A percentile compares a stretch with the other conserved stretches of the same genome.
These are phyloP conservation scores for Metarhizium rileyi DNA, from an alignment of 2,329 filamentous ascomycete species.

Conservation along the genomic window DNA sequence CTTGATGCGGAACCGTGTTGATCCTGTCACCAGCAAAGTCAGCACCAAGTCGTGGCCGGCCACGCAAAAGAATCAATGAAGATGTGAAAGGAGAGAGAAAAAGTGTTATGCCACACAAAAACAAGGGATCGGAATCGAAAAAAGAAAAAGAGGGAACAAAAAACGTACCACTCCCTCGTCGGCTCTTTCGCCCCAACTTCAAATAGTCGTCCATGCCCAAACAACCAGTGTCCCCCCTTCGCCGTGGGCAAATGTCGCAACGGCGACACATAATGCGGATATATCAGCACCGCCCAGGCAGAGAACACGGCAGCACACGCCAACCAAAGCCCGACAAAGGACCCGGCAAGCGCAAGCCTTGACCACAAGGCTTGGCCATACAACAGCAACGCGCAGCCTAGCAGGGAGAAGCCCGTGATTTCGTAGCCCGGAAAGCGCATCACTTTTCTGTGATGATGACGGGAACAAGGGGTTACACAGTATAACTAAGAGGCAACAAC, in stretches of 20 bases:
- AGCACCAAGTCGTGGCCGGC: background rate
- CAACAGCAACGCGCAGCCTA: constrained; percentile 13
- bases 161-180: constrained; percentile 36
- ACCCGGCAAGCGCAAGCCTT: constrained; percentile 18
- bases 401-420: constrained; percentile 16
- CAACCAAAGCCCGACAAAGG: constrained; percentile 27
- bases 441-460: background rate
- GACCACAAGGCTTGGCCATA: constrained; percentile 18
- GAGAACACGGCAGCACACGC: constrained; percentile 24
- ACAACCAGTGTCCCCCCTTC: constrained; percentile 30
- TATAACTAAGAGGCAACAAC: too few relatives aligned
- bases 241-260: constrained; percentile 38
- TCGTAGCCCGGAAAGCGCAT: constrained; percentile 2
- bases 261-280: constrained; percentile 40
- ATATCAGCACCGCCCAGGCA: constrained; percentile 36
- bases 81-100: background rate
- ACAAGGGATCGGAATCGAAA: background rate
- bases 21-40: constrained; percentile 40
- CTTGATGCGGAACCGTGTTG: constrained; percentile 53
- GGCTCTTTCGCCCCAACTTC: constrained; percentile 31
- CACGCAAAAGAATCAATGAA: background rate
- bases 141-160: background rate
- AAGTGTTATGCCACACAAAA: background rate
- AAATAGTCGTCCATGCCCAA: constrained; percentile 38
- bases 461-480: too few relatives aligned